Base-by-base conservation (phyloP, 768 basidiomycete species). In the Cystofilobasidium macerans region DNA sequence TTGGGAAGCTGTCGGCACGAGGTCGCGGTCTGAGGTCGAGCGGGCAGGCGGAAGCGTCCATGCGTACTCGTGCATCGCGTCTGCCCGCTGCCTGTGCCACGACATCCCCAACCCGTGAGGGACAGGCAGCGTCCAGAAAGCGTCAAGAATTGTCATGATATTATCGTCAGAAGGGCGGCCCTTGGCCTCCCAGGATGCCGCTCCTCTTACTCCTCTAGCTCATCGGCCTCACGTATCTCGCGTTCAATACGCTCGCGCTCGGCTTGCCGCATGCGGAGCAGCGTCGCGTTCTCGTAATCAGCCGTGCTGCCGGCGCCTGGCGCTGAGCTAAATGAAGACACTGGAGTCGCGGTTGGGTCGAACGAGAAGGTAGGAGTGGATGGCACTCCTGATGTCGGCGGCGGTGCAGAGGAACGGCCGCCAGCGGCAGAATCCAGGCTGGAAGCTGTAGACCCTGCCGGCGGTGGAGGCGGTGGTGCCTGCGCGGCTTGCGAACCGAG, bases 191-290 rank as follows among this genome's bases (percentile, higher is more conserved):
- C 36, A 8, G 7, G 8, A 20, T 42, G 7, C 16, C 42, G 42
- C 7, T 14, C 16, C 42, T 14, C 42, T 26, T 51, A 57, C 28
- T 42, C 65, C 22, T 59, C 64, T 42, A 61, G 42, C 61, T 33
- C 57, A 30, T 89, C 87, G 65, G 82, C 79, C 57, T 72, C 72
- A 36, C 68, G 57, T 18, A 71, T 69, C 61, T 75, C 72, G 53
- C 70, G 57, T 73, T 90, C 89, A 30, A 92, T 73, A 51, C 85
- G 79, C 69, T 84, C 85, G 43, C 86, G 80, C 74, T 90, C 89
- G 0, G 88, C 87, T 72, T 90, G 86, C 40, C 88, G 80, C 73
- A 92, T 78, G 6, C 88, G 82, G 80, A 90, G 81, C 40, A 91
- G 79, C 0, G 87, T 90, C 67, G 89, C 72, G 3, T 85, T 83